Percentiles rank a stretch among this genome's conserved stretches.
Conservation (phyloP, 208 protist species). For the Trypanosoma caninum region DNA sequence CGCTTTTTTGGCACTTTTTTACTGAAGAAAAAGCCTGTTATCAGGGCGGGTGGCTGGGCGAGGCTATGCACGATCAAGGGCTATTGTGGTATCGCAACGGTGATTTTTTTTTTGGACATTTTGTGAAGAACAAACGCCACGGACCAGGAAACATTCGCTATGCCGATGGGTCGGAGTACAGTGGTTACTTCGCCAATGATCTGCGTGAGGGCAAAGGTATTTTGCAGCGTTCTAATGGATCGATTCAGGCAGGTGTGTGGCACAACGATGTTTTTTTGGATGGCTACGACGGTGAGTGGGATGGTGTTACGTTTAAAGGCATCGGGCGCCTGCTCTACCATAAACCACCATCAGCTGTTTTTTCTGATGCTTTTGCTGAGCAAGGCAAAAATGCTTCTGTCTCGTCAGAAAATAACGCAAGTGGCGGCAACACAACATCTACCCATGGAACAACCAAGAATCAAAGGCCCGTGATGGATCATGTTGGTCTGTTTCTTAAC, state of each 20-base stretch:
- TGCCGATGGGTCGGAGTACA: slow-evolving; percentile 66
- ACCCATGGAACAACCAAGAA: not conserved
- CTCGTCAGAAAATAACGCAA: not conserved
- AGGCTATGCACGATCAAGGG: slow-evolving; percentile 75
- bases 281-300: slow-evolving; percentile 89
- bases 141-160: slow-evolving; percentile 81
- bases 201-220: slow-evolving; percentile 66
- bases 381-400: not conserved
- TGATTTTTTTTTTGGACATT: slow-evolving; percentile 78
- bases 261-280: slow-evolving; percentile 56
- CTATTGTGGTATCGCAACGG: slow-evolving; percentile 80
- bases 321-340: slow-evolving; percentile 45
- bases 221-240: slow-evolving; percentile 44
- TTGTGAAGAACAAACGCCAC: slow-evolving; percentile 52
- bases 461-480: slow-evolving; percentile 41
- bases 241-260: slow-evolving; percentile 66
- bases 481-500: slow-evolving; percentile 76
- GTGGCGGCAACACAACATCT: not conserved
- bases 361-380: not conserved
- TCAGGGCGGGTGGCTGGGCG: slow-evolving; percentile 85
- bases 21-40: slow-evolving; percentile 46
- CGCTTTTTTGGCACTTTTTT: slow-evolving; percentile 58
- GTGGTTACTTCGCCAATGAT: slow-evolving; percentile 60
- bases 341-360: not conserved
- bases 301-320: slow-evolving; percentile 61